Base-by-base conservation (phyloP, 495 filamentous ascomycete species). In the Lentithecium fluviatile region DNA sequence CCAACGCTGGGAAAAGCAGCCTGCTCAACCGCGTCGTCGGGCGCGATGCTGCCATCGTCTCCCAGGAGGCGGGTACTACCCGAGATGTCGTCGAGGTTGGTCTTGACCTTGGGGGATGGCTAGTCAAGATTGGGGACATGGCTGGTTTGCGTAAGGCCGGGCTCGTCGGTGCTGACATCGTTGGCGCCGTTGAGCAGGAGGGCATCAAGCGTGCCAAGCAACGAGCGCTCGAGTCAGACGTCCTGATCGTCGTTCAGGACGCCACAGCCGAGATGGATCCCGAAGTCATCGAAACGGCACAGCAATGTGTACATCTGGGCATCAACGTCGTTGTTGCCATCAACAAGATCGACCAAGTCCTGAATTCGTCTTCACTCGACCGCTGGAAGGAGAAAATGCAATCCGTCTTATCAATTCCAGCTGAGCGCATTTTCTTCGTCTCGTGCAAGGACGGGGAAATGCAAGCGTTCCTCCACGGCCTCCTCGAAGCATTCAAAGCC, bases 1-100 rank as follows among this genome's bases (percentile, higher is more conserved):
- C 94, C 11, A 98, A 98, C 75, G 93, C 87, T 0, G 94, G 94
- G 19, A 98, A 98, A 72, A 97, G 93, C 69, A 95, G 89, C 1
- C 75, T 98, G 56, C 82, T 98, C 69, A 98, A 98, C 74, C 77
- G 82, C 51, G 79, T 98, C 62, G 90, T 96, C n/a, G 92, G 92
- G 2, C 78, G 92, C 49, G 92, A 98, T 69, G 95, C 94, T 0
- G 90, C 89, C 19, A 98, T 98, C 70, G 95, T 97, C 2, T 96
- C 90, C 45, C 78, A 82, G 0, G 93, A 97, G 70, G 89, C 89
- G 29, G 94, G 94, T 0, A 98, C 94, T 0, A 98, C 94, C 0
- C 77, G 94, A 37, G 95, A 97, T 79, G 86, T 97, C 25, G 86
- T 98, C 17, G 94, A 97, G 73, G 87, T 95, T 0, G 89, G 89